Base-by-base conservation (phyloP, 2,329 filamentous ascomycete genomes). In the Fusarium verrucosum region DNA sequence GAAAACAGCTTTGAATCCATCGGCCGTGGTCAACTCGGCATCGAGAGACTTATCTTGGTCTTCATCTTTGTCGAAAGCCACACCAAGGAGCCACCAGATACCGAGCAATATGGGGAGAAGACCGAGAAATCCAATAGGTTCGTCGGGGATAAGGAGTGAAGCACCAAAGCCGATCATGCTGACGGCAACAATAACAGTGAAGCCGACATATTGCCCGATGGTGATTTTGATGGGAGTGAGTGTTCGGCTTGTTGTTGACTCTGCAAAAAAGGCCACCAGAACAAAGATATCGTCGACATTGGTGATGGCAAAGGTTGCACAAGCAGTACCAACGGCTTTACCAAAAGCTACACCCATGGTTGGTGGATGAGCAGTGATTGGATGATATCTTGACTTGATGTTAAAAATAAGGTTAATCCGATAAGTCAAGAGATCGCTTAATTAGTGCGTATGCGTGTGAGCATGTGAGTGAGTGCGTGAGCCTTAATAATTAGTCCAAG, bases 281-380 rank as follows among this genome's bases (percentile, higher is more conserved):
- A 54, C 46, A 1, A 54, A 54, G 25, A 54, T 54, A 4, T 54
- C 51, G n/a, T 52, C 51, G 5, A 54, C 7, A 13, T 54, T 54
- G 5, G 51, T 54, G 4, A 41, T 20, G 9, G 51, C 51, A 11
- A 54, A 54, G 10, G 46, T 54, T 4, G 35, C 46, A 20, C 51
- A 54, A 0, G 46, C 51, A 1, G 35, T 54, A 14, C 35, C 51
- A 8, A 53, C 35, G 7, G 43, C 43, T 13, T 53, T 46, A 19
- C 43, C 50, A 53, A 53, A 50, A 33, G 32, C 20, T 1, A 53
- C 13, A 22, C 43, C 50, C 50, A 53, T 53, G 25, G 11, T 28
- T 23, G 5, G 5, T 8, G 23, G 23, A 8, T 23, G 23, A 5
- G 23, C 8, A 23, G 8, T 23, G 23, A 23, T 23, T 23, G 23